These are phyloP conservation scores for Suillus spraguei DNA, from an alignment of 768 basidiomycete species.

Conservation along the genomic window DNA sequence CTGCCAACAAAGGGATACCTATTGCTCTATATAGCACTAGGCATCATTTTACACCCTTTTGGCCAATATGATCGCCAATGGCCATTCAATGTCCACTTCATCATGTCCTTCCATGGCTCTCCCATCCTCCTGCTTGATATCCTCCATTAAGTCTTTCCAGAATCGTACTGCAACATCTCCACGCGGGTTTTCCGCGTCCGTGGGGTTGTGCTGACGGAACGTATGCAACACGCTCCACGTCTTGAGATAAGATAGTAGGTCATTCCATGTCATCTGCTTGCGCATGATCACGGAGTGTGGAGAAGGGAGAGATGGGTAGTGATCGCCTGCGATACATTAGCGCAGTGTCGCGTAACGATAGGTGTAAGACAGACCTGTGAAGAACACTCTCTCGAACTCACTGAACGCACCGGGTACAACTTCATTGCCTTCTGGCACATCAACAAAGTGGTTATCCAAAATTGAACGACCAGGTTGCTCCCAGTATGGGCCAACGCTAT, in stretches of 20 bases:
- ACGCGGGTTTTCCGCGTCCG: slow-evolving; percentile 48
- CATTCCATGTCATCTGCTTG: slow-evolving; percentile 64
- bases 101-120: slow-evolving; percentile 25
- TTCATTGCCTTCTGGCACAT: slow-evolving; percentile 56
- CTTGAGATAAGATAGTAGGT: slow-evolving; percentile 65
- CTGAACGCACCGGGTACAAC: slow-evolving; percentile 38
- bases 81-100: slow-evolving; percentile 44
- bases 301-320: slow-evolving; percentile 41
- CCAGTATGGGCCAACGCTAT: slow-evolving; percentile 72
- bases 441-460: slow-evolving; percentile 68
- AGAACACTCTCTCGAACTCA: slow-evolving; percentile 56
- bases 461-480: slow-evolving; percentile 76
- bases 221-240: slow-evolving; percentile 73
- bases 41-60: slow-evolving; percentile 8
- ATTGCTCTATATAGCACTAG: neutral
- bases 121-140: slow-evolving; percentile 28
- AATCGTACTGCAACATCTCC: slow-evolving; percentile 70
- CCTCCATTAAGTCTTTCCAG: slow-evolving; percentile 54
- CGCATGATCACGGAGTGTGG: slow-evolving; percentile 50
- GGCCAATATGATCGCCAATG: slow-evolving; percentile 32
- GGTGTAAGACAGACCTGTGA: slow-evolving; percentile 47
- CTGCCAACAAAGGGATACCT: neutral
- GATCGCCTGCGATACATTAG: slow-evolving; percentile 34
- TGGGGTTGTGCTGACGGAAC: slow-evolving; percentile 63
- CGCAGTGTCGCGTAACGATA: neutral